Evolutionary conservation across 768 basidiomycete genomes (phyloP).

Genomic region (Panaeolus papilionaceus): DNA sequence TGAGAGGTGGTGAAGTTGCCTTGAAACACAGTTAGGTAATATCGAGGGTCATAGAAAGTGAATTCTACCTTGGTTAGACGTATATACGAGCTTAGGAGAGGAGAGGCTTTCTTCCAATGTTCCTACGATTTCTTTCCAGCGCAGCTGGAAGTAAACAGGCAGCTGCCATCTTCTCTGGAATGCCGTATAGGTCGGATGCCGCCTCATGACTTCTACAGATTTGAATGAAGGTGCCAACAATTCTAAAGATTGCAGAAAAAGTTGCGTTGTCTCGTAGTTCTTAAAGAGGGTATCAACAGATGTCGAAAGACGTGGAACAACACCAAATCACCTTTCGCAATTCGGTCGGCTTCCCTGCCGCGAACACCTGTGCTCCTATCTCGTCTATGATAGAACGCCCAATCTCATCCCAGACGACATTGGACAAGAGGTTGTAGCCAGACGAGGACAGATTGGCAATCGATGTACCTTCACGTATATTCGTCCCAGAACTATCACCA

Average conservation of each 20-base stretch:
- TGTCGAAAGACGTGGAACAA: neutral
- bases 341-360: conserved; percentile 90
- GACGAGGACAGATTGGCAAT: conserved; percentile 26
- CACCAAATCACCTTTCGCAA: conserved; percentile 74
- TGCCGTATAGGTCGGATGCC: conserved; percentile 68
- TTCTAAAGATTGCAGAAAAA: conserved; percentile 85
- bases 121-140: conserved; percentile 93
- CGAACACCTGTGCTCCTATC: conserved; percentile 82
- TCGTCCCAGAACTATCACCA: conserved; percentile 33
- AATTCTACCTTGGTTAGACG: conserved; percentile 49
- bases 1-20: conserved; percentile 47
- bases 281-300: conserved; percentile 33
- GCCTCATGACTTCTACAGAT: conserved; percentile 74
- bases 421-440: conserved; percentile 85
- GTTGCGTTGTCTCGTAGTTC: conserved; percentile 86
- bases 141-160: conserved; percentile 94
- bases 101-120: conserved; percentile 74
- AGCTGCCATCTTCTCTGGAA: conserved; percentile 95
- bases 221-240: conserved; percentile 77
- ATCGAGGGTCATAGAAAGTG: conserved; percentile 6
- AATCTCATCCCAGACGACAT: conserved; percentile 90
- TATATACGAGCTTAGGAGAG: conserved; percentile 38
- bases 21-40: conserved; percentile 17
- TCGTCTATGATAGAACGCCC: conserved; percentile 83
- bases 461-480: conserved; percentile 38